Evolutionary conservation across 441 rosid species (phyloP).

Genomic region (Pelargonium citronellum): DNA sequence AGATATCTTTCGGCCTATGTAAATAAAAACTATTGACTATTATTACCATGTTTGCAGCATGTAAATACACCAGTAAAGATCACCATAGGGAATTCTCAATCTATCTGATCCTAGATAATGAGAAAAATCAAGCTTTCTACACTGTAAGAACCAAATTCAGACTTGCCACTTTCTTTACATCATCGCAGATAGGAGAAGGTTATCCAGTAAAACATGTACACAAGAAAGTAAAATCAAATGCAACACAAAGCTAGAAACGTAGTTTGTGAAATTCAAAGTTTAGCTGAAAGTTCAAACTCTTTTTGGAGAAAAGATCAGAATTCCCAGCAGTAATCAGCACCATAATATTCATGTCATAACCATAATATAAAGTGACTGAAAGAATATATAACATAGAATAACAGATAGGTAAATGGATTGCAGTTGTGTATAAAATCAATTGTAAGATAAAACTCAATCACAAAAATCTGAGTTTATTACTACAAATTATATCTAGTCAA

Average conservation of each 20-base stretch:
- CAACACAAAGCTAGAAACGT: background rate
- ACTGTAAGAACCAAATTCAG: too few species aligned
- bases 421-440: background rate
- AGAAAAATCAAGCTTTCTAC: too few species aligned
- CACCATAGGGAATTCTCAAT: background rate
- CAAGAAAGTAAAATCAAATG: too few species aligned
- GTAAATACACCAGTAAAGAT: background rate
- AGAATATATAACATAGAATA: background rate
- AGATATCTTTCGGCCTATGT: background rate
- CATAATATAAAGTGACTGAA: background rate
- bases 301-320: too few species aligned
- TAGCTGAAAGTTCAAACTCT: too few species aligned
- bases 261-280: background rate
- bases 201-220: background rate
- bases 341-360: background rate
- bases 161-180: too few species aligned
- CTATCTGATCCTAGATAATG: too few species aligned
- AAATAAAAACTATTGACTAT: background rate
- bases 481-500: conserved; percentile 3
- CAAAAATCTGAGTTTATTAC: background rate
- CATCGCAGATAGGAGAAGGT: background rate
- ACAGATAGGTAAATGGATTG: background rate
- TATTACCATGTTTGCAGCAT: background rate
- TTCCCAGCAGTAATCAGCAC: background rate
- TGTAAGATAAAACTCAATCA: background rate